phyloP scores from a whole-genome alignment of 2,329 filamentous ascomycete genomes.

The Pezicula radicicola region DNA sequence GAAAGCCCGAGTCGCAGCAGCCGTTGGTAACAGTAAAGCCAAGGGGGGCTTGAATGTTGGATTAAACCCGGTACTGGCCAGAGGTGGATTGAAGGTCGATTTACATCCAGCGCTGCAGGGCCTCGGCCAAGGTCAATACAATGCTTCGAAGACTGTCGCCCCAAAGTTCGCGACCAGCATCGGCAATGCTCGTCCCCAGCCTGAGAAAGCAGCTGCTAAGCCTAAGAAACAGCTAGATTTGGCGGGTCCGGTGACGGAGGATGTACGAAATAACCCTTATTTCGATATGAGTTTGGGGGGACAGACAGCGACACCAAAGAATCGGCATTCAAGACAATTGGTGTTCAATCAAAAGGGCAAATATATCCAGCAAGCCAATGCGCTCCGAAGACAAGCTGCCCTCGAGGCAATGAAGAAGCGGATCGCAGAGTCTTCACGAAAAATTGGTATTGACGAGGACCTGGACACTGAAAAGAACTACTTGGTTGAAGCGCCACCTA shows the following conservation, averaged over 20 bases:
- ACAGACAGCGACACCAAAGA: conserved; percentile 54
- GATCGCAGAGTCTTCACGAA: conserved; percentile 82
- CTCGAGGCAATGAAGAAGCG: conserved; percentile 93
- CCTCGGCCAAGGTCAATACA: conserved; percentile 46
- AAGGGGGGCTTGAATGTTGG: conserved; percentile 39
- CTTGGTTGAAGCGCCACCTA: conserved; percentile 77
- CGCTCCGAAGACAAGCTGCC: conserved; percentile 79
- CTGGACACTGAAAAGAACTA: conserved; percentile 87
- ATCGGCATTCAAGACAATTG: conserved; percentile 70
- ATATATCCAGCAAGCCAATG: conserved; percentile 92
- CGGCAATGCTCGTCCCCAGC: conserved; percentile 34
- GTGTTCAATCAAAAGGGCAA: conserved; percentile 95
- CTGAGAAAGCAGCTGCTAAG: conserved; percentile 37
- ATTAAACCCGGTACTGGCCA: conserved; percentile 34
- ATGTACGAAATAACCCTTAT: conserved; percentile 73
- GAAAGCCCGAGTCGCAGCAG: conserved; percentile 76
- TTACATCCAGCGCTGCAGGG: conserved; percentile 65
- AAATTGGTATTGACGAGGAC: conserved; percentile 92
- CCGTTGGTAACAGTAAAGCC: conserved; percentile 54
- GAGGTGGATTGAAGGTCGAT: conserved; percentile 36
- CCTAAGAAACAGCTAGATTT: conserved; percentile 51
- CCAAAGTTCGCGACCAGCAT: conserved; percentile 35
- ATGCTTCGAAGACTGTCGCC: conserved; percentile 33
- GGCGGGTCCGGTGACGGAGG: conserved; percentile 53
- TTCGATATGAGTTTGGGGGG: conserved; percentile 68